Evolutionary conservation across 768 basidiomycete genomes (phyloP).

Genomic region (Lentinula sp.): DNA sequence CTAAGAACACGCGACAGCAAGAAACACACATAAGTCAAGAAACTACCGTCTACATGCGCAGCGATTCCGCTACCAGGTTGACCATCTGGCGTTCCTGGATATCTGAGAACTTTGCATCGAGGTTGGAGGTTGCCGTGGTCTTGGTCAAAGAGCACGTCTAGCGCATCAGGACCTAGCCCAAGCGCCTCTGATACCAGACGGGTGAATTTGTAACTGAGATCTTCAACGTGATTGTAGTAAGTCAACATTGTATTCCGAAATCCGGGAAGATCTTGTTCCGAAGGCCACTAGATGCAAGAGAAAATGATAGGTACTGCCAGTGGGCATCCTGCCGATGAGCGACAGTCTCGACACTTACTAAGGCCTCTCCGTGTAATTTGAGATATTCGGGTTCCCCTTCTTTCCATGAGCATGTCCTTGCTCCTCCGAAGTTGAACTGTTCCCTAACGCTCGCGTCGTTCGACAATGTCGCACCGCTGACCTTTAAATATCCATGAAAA

Average conservation of each 20-base stretch:
- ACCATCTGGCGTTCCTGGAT: slow-evolving; percentile 34
- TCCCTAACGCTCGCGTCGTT: slow-evolving; percentile 45
- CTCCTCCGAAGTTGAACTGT: slow-evolving; percentile 51
- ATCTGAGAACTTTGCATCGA: slow-evolving; percentile 36
- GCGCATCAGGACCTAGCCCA: slow-evolving; percentile 32
- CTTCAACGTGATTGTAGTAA: slow-evolving; percentile 36
- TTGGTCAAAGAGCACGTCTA: slow-evolving; percentile 35
- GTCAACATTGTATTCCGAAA: slow-evolving; percentile 34
- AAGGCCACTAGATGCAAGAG: background rate
- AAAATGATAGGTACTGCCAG: background rate
- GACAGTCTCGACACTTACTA: slow-evolving; percentile 27
- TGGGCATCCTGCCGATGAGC: background rate
- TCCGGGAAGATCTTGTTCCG: slow-evolving; percentile 31
- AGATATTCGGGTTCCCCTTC: slow-evolving; percentile 44
- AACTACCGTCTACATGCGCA: slow-evolving; percentile 50
- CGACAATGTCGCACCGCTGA: slow-evolving; percentile 46
- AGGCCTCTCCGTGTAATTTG: slow-evolving; percentile 44
- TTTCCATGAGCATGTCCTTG: slow-evolving; percentile 31
- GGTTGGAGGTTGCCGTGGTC: slow-evolving; percentile 38
- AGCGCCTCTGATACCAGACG: slow-evolving; percentile 42
- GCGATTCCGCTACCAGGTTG: slow-evolving; percentile 47
- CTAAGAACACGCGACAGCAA: background rate
- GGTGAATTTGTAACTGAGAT: slow-evolving; percentile 39
- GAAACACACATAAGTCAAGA: slow-evolving; percentile 44
- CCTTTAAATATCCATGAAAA: slow-evolving; percentile 47